phyloP scores from a whole-genome alignment of 2,329 filamentous ascomycete species.

The Cladosporium velox region DNA sequence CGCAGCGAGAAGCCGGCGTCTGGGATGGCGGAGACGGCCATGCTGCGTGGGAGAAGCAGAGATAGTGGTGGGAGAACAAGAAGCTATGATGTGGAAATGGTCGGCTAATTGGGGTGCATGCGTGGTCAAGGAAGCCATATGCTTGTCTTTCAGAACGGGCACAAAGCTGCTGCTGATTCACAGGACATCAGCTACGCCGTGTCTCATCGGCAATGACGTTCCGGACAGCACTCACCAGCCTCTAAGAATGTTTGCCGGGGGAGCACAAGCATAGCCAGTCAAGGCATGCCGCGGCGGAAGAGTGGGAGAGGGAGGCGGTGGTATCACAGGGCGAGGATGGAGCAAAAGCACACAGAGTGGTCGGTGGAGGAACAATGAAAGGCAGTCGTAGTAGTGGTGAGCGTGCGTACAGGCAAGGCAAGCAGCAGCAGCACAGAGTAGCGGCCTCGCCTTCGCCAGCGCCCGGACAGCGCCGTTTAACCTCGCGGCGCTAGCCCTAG shows the following conservation, averaged over 20 bases:
- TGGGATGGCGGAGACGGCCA: conserved; percentile 27
- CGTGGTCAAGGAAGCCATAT: conserved; percentile 26
- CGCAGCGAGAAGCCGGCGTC: conserved; percentile 33
- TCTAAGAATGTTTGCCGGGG: conserved; percentile 21
- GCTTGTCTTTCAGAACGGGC: conserved; percentile 16
- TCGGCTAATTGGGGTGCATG: conserved; percentile 9
- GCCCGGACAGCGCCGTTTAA: conserved; percentile 17
- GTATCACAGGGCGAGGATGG: neutral
- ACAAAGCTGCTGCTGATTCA: conserved; percentile 21
- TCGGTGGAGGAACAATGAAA: conserved; percentile 12
- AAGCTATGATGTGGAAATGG: conserved; percentile 8
- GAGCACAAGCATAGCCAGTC: conserved; percentile 21
- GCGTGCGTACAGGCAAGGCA: neutral
- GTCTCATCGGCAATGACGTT: conserved; percentile 21
- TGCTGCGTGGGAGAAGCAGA: conserved; percentile 18
- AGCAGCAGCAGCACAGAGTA: neutral
- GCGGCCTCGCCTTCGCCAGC: conserved; percentile 17
- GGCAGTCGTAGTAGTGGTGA: conserved; percentile 6
- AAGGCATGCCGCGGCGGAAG: conserved; percentile 18
- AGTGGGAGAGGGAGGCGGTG: neutral
- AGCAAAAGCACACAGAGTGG: conserved; percentile 9
- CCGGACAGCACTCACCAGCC: conserved; percentile 20
- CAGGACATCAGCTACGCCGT: conserved; percentile 19
- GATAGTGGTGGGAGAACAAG: conserved; percentile 16
- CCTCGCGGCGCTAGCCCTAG: conserved; percentile 17